A percentile compares a stretch with the other conserved stretches of the same genome.
Evolutionary conservation across 306 rosid genomes (phyloP).

Genomic region (Coriaria nepalensis): DNA sequence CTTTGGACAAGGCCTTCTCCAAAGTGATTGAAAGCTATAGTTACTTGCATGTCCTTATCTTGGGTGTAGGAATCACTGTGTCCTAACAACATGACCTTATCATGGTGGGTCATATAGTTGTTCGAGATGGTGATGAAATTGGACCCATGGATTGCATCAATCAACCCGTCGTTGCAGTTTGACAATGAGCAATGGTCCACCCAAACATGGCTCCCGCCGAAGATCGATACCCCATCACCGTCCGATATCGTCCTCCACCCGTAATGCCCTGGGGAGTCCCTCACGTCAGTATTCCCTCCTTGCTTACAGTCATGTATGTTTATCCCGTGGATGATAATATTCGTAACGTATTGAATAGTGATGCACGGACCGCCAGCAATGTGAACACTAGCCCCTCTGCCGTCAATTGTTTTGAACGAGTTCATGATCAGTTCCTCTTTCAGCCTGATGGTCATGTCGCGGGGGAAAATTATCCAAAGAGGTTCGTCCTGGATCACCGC

Average conservation of each 20-base stretch:
- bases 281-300: slow-evolving; percentile 75
- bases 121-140: neutral
- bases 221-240: neutral
- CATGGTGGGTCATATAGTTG: neutral
- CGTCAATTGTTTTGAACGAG: slow-evolving; percentile 54
- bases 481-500: slow-evolving; percentile 24
- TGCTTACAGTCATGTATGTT: slow-evolving; percentile 26
- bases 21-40: no score
- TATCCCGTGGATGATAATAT: slow-evolving; percentile 27
- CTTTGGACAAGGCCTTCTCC: no score
- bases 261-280: slow-evolving; percentile 55
- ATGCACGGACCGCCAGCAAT: slow-evolving; percentile 27
- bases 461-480: slow-evolving; percentile 27
- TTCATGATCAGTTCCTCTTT: slow-evolving; percentile 20
- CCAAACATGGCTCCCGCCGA: neutral
- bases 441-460: slow-evolving; percentile 19
- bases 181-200: neutral
- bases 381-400: slow-evolving; percentile 27
- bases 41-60: no score
- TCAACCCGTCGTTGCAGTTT: neutral
- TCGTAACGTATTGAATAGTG: slow-evolving; percentile 23
- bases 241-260: slow-evolving; percentile 51
- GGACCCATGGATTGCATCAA: neutral
- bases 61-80: no score
- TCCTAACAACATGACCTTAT: no score